Evolutionary conservation across 2,329 filamentous ascomycete species (phyloP), one percentile per base, ranked within the genome.

Genomic region (Periglandula ipomoeae): DNA sequence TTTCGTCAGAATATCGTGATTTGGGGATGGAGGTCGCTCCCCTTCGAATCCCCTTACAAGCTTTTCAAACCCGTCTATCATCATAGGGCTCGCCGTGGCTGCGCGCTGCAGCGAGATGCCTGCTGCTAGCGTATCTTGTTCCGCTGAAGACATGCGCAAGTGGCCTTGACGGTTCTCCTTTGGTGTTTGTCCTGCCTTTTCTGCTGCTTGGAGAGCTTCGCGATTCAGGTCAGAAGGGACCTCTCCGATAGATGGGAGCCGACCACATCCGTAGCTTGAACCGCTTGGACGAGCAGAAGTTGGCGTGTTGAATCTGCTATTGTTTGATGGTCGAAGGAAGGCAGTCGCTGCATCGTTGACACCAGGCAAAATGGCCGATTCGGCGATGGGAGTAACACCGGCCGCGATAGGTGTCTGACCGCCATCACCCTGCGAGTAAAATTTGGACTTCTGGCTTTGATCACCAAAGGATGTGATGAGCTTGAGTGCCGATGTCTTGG

Each of bases 401-500:
- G 82, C 83, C 9, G 86, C 86, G 55, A 89, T 85, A 0, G 89
- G 89, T 0, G 89, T 95, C 55, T 72, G 72, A 8, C 78, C 78
- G 32, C 74, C 77, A 44, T 82, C 79, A 5, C 65, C 69, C 35
- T 70, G 64, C 0, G 72, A 69, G 56, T 83, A 80, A 67, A 87
- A 82, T 65, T 80, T 82, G 47, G 82, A 79, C 53, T 84, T 82
- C 20, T 72, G 70, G 4, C 69, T 69, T 41, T 73, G 72, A 43
- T 82, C 79, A 7, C 82, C 85, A 59, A 98, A 97, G 0, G 86
- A 84, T 0, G 93, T 97, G 58, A 97, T 94, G 2, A 97, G 78
- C 64, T 94, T 95, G 52, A 97, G 72, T 0, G 91, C 82, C 9
- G 89, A 87, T 24, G 85, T 84, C 69, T 94, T 94, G 11, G 84